Evolutionary conservation across 495 filamentous ascomycete species (phyloP), one percentile per base, ranked within the genome.

Genomic region (Cercophora scortea): DNA sequence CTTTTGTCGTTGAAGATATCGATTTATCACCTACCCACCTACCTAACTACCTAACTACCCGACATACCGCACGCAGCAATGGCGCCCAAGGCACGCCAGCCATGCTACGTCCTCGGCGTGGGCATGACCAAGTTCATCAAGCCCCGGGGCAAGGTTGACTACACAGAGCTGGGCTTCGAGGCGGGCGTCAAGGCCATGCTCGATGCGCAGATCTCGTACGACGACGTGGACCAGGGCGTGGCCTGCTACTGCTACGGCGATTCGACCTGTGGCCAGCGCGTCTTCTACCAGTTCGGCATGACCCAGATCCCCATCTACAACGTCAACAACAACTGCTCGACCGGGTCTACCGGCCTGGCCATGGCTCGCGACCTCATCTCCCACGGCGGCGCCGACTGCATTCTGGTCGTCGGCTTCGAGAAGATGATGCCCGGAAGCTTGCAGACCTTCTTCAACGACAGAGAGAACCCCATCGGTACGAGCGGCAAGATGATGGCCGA

Each of bases 101-200:
- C 73, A 6, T 66, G 66, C 59, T 97, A 96, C 75, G 88, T 97
- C 65, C 82, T 97, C 35, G 92, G 92, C 72, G 92, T 97, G 58
- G 92, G 92, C 69, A 91, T 97, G 85, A 98, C 93, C 72, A 94
- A 94, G 70, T 98, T 98, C 79, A 89, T 96, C 79, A 98, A 97
- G 76, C 93, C 93, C 3, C 81, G 92, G 18, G 90, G 90, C 63
- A 91, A 93, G 70, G 87, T 90, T 51, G 86, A 90, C 68, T 90
- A 91, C 68, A 85, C 85, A 0, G 86, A 95, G 66, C 81, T 96
- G 7, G 93, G 93, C 49, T 96, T 90, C 67, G 91, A 96, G 73
- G 92, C 93, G 4, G 91, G 90, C 53, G 79, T 95, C 64, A 97
- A 98, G 68, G 93, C 93, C 45, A 83, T 98, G 79, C 81, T 95